Conservation (phyloP, 441 rosid species). For the Gossypium gossypioides region DNA sequence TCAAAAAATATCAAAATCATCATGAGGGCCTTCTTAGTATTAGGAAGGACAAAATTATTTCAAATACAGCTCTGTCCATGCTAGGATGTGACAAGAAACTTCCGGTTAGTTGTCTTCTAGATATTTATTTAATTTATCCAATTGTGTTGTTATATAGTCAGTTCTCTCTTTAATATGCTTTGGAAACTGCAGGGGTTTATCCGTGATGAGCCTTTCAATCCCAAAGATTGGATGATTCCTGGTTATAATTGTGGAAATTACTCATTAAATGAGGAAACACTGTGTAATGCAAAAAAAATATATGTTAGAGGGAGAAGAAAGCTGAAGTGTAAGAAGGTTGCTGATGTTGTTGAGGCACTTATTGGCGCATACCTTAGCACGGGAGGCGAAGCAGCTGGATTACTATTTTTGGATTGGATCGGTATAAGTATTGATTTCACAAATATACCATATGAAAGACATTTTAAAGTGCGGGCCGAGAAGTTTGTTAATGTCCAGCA, state of each 20-base stretch:
- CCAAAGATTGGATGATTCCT: slow-evolving; percentile 62
- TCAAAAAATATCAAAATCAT: slow-evolving; percentile 33
- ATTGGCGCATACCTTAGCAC: slow-evolving; percentile 69
- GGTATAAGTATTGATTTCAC: slow-evolving; percentile 51
- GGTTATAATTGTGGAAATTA: slow-evolving; percentile 35
- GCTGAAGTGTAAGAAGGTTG: slow-evolving; percentile 53
- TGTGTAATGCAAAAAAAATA: slow-evolving; percentile 32
- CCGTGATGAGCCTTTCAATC: slow-evolving; percentile 60
- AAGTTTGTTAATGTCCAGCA: slow-evolving; percentile 33
- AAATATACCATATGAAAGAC: slow-evolving; percentile 25
- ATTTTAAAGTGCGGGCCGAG: slow-evolving; percentile 25
- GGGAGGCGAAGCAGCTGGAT: slow-evolving; percentile 62
- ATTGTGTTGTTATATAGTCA: background rate
- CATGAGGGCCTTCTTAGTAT: slow-evolving; percentile 80
- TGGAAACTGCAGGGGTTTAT: slow-evolving; percentile 60
- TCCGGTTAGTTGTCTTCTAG: slow-evolving; percentile 37
- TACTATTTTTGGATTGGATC: slow-evolving; percentile 59
- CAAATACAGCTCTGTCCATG: slow-evolving; percentile 58
- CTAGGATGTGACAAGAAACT: slow-evolving; percentile 61
- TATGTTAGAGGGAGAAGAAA: slow-evolving; percentile 34
- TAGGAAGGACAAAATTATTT: slow-evolving; percentile 50
- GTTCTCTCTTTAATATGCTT: background rate
- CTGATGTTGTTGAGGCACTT: slow-evolving; percentile 81
- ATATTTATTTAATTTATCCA: background rate
- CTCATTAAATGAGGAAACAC: slow-evolving; percentile 28